A percentile compares a stretch with the other conserved stretches of the same genome.
These are phyloP conservation scores for Diplodia intermedia DNA, from an alignment of 2,329 filamentous ascomycete genomes.

Conservation along the genomic window DNA sequence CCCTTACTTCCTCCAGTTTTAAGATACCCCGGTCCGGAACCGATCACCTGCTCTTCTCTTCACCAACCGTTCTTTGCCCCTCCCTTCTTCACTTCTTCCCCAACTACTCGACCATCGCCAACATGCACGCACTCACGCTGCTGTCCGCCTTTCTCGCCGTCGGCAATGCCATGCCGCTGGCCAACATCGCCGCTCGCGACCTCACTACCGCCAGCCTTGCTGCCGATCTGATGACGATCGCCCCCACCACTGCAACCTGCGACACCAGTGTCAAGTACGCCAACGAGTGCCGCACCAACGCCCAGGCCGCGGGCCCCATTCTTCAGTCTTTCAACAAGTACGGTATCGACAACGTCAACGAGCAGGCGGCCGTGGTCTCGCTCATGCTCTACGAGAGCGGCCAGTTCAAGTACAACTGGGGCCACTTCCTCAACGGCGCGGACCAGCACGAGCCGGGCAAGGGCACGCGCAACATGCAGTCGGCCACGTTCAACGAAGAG, in stretches of 20 bases:
- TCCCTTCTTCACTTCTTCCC: neutral
- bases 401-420: conserved; percentile 74
- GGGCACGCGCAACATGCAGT: conserved; percentile 74
- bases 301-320: conserved; percentile 65
- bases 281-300: conserved; percentile 71
- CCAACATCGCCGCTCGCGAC: conserved; percentile 7
- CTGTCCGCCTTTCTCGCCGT: conserved; percentile 1
- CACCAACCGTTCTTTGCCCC: neutral
- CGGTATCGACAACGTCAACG: conserved; percentile 59
- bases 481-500: conserved; percentile 59
- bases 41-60: conserved; percentile 1
- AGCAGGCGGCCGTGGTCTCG: conserved; percentile 73
- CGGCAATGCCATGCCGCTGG: conserved; percentile 12
- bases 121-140: conserved; percentile 11
- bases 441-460: conserved; percentile 62
- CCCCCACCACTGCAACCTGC: conserved; percentile 65
- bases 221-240: conserved; percentile 57
- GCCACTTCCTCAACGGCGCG: conserved; percentile 60
- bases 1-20: conserved; percentile 14
- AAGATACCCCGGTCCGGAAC: conserved; percentile 28
- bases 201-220: neutral
- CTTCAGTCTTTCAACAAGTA: conserved; percentile 64
- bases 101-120: neutral
- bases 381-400: conserved; percentile 75
- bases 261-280: conserved; percentile 49